Base-by-base conservation (phyloP, 495 filamentous ascomycete genomes). In the Tuber umbilicatum region DNA sequence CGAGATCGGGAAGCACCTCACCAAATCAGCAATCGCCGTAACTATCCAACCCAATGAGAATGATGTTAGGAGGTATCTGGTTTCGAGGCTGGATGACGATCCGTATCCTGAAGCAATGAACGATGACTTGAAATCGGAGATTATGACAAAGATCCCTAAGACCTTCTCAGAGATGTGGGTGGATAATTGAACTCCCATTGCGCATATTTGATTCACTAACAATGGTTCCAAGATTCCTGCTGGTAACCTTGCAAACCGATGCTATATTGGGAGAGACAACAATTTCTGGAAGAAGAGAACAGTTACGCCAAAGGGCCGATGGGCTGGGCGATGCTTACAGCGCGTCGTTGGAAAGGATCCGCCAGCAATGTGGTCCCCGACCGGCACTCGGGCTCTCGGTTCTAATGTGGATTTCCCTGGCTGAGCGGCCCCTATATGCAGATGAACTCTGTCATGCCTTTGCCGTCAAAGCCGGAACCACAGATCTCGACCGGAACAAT, bases 141-240 rank as follows among this genome's bases (percentile, higher is more conserved):
- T 78, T 38, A 41, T 78, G 17, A 37, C 76, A 23, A 45, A 70
- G 23, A 21, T 75, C 64, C 41, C 55, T 35, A 69, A 35, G 23
- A 38, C 41, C 37, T 37, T 69, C 12, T n/a, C 74, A 2, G 76
- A 73, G 31, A 75, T 78, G 76, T 78, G 55, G 70, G 76, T 69
- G 68, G 19, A 35, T 14, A 64, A 17, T 31, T 14, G 14, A 64
- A 64, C 27, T 35, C 55, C 4, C 17, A 19, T 27, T 64, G 0
- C 27, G 27, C 31, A 27, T 17, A 64, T 14, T 64, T 60, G n/a
- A 31, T 31, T 31, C 4, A 14, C 27, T 64, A 7, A 64, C 6
- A 35, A 9, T 31, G 23, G n/a, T n/a, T 12, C 27, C 12, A 73
- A 45, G 60, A 43, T 41, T 74, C 68, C 38, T 71, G 7, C 71